Conservation (phyloP, 2,329 filamentous ascomycete genomes). For the Davidsoniella virescens region DNA sequence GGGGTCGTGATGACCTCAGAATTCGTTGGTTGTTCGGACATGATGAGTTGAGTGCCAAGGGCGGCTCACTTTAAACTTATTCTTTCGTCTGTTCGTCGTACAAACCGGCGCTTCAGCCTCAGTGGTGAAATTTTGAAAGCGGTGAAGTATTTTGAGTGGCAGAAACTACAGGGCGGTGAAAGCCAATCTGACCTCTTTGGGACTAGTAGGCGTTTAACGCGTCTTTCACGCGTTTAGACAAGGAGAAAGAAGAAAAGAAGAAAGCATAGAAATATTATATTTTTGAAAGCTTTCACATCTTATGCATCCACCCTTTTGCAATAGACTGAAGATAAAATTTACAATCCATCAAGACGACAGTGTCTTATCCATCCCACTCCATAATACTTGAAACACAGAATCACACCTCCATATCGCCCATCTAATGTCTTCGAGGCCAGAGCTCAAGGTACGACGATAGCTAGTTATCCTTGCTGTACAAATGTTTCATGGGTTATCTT, state of each 20-base stretch:
- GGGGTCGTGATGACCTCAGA: background rate
- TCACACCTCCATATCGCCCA: slow-evolving; percentile 16
- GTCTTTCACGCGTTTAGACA: background rate
- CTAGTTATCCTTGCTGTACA: background rate
- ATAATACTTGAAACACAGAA: background rate
- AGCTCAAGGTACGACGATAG: slow-evolving; percentile 41
- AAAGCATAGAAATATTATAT: slow-evolving; percentile 1
- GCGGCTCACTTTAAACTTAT: background rate
- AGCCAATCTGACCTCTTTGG: slow-evolving; percentile 10
- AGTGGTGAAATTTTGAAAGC: slow-evolving; percentile 11
- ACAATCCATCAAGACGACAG: background rate
- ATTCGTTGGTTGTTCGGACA: slow-evolving; percentile 5
- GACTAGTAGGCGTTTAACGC: slow-evolving; percentile 4
- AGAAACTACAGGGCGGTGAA: slow-evolving; percentile 8
- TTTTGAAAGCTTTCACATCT: background rate
- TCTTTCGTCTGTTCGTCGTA: background rate
- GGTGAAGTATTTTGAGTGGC: slow-evolving; percentile 4
- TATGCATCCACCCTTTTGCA: background rate
- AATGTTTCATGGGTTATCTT: background rate
- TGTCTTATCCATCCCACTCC: background rate
- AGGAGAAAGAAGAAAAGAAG: slow-evolving; percentile 1
- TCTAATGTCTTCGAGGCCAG: slow-evolving; percentile 52
- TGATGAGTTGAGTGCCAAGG: background rate
- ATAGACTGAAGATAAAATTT: background rate
- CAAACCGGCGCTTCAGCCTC: background rate